phyloP scores from a whole-genome alignment of 2,329 filamentous ascomycete species.

The Monosporascus sp. region DNA sequence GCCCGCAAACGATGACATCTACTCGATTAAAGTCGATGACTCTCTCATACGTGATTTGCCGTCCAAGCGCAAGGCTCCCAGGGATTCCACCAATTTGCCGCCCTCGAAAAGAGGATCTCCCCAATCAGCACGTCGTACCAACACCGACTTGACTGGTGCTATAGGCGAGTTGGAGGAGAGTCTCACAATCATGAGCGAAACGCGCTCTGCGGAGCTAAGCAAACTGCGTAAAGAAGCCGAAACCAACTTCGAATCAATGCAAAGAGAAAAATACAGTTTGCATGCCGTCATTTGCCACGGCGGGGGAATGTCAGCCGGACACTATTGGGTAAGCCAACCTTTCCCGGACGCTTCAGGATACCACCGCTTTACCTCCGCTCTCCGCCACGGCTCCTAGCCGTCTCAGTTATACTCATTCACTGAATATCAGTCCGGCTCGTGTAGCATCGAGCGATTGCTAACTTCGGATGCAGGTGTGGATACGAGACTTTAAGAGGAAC shows the following conservation, averaged over 20 bases:
- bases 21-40: conserved; percentile 3
- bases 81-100: background rate
- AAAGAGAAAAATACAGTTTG: conserved; percentile 68
- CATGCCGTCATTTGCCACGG: conserved; percentile 93
- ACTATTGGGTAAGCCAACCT: conserved; percentile 65
- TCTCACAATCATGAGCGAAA: conserved; percentile 30
- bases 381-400: no score
- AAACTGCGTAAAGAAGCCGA: conserved; percentile 30
- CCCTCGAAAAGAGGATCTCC: conserved; percentile 9
- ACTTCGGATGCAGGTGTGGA: conserved; percentile 52
- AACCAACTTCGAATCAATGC: conserved; percentile 57
- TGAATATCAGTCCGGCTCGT: background rate
- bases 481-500: conserved; percentile 75
- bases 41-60: conserved; percentile 9
- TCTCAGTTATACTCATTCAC: background rate
- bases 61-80: conserved; percentile 7
- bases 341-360: background rate
- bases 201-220: conserved; percentile 42
- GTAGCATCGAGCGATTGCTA: background rate
- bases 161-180: conserved; percentile 12
- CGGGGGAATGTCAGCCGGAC: conserved; percentile 66
- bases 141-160: conserved; percentile 11
- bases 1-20: background rate
- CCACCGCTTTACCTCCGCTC: no score
- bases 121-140: background rate